phyloP scores from a whole-genome alignment of 1,284 basidiomycete species.

The Papiliotrema laurentii region DNA sequence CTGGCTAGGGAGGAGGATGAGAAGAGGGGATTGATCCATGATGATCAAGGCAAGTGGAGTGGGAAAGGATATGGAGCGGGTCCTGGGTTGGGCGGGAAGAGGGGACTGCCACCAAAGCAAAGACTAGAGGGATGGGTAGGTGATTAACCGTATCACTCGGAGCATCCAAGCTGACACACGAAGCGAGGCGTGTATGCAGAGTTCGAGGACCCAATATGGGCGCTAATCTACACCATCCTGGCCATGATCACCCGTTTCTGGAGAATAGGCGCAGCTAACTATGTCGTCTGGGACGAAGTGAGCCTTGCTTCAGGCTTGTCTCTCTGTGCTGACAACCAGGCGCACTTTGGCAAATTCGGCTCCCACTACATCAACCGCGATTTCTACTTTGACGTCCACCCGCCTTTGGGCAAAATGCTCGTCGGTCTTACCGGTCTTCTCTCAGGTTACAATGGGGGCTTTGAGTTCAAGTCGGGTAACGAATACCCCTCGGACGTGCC shows the following conservation, averaged over 20 bases:
- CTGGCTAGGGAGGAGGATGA: slow-evolving; percentile 8
- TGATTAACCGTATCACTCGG: not conserved
- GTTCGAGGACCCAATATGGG: slow-evolving; percentile 75
- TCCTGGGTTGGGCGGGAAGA: slow-evolving; percentile 36
- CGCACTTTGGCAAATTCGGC: slow-evolving; percentile 97
- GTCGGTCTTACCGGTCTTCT: slow-evolving; percentile 89
- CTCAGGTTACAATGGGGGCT: slow-evolving; percentile 84
- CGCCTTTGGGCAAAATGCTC: slow-evolving; percentile 97
- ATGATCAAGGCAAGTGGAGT: slow-evolving; percentile 40
- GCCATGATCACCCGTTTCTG: slow-evolving; percentile 93
- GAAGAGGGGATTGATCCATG: slow-evolving; percentile 19
- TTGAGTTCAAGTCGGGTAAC: slow-evolving; percentile 92
- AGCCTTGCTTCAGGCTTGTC: too few species aligned
- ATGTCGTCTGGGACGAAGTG: slow-evolving; percentile 93
- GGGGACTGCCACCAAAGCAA: slow-evolving; percentile 39
- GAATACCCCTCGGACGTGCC: slow-evolving; percentile 80
- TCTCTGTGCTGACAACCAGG: slow-evolving; percentile 44
- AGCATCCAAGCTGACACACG: not conserved
- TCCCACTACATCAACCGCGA: slow-evolving; percentile 73
- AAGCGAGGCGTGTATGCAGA: slow-evolving; percentile 74
- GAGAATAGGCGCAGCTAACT: slow-evolving; percentile 79
- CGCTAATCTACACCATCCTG: slow-evolving; percentile 83
- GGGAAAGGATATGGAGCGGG: slow-evolving; percentile 41
- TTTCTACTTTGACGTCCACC: slow-evolving; percentile 69
- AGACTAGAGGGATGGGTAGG: slow-evolving; percentile 40